Base-by-base conservation (phyloP, 768 basidiomycete species). In the Amanita muscaria region DNA sequence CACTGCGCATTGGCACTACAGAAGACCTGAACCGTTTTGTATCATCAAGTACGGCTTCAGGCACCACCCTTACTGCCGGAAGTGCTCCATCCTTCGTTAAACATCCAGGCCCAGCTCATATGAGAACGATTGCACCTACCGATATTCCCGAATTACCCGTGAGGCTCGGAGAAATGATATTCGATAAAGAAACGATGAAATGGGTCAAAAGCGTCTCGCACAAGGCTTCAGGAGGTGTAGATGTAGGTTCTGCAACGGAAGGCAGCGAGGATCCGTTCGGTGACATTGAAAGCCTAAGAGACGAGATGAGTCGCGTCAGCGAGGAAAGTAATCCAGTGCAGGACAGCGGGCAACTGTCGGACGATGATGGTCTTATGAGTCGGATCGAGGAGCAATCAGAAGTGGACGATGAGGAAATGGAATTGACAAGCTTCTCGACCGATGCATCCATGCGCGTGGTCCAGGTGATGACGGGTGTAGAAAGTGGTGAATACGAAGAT, bases 221-320 rank as follows among this genome's bases (percentile, higher is more conserved):
- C 18, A 66, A 52, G 49, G 65, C 46, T 44, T 58, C 42, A 42
- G 56, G 42, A 47, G 46, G 37, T 8, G 31, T 21, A 9, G 44
- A 46, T 21, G 16, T 22, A 49, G 58, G 50, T 53, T 61, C 59
- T 48, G 56, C 66, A 42, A 70, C 64, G 22, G 64, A 73, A 32
- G 69, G 73, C 33, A 87, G 85, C 49, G 88, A 89, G 53, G 93
- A 97, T 65, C 87, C 89, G 6, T 97, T 97, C 63, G 77, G 78
- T 24, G 92, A 92, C 53, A 84, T 97, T 43, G 92, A 94, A 57
- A 91, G 89, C 53, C 59, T 92, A 54, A 68, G 75, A 25, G 83
- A 85, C 44, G 84, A 84, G 45, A 71, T 74, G 18, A 31, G 41
- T 4, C 18, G 11, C 14, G 23, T 31, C 15, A 63, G 49, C 31